Base-by-base conservation (phyloP, 345 rosid genomes). In the Carallia pectinifolia region DNA sequence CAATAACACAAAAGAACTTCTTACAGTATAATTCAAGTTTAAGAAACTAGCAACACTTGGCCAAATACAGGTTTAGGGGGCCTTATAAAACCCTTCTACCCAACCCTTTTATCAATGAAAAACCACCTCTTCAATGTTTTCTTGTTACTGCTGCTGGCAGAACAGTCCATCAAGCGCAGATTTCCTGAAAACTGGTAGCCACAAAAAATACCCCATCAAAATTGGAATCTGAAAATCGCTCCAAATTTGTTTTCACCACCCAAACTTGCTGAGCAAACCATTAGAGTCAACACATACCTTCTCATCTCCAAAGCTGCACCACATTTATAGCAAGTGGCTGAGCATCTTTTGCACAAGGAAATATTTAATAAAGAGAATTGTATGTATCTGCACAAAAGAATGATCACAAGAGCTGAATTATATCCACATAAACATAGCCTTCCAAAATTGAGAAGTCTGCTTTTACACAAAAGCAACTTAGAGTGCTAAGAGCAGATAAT, bases 81-180 rank as follows among this genome's bases (percentile, higher is more conserved):
- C 50, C 65, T 68, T 65, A 53, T 40, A 37, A 58, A 19, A 30
- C 58, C 38, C 62, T 29, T 77, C 62, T 76, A 94, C 69, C 97
- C 98, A 58, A 89, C 96, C 61, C 87, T 84, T 70, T 93, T 91
- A 79, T 93, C 96, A 7, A 91, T 89, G 75, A 93, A 93, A 84
- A 88, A 93, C 94, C 98, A 93, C 90, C 81, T 86, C 88, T 93
- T 89, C 82, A 93, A 79, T 36, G 97, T 85, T 84, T 88, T 88
- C 92, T 89, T 88, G 62, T 93, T 88, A 76, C 87, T 81, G 72
- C 87, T 81, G 61, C 74, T 81, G 31, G 93, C 86, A 68, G 68
- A 76, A 82, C 79, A 69, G 87, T 88, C 95, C 96, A 89, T 87
- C 84, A 87, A 91, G 77, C 71, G 77, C 62, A 69, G 66, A 65